Evolutionary conservation across 1,284 basidiomycete species (phyloP), one percentile per base, ranked within the genome.

Genomic region (Peniophora sp.): DNA sequence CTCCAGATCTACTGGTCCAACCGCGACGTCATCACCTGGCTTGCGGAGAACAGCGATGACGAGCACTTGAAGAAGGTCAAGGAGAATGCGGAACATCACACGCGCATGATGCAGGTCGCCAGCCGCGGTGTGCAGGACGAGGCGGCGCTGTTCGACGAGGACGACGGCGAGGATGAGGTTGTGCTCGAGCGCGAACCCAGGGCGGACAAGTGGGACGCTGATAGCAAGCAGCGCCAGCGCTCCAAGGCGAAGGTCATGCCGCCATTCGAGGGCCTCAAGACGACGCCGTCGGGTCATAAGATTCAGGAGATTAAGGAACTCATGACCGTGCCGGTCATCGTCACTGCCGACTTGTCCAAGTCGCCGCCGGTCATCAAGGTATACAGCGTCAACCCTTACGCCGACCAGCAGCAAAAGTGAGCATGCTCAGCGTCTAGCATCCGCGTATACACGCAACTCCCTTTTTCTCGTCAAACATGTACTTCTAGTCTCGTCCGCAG

Each of bases 331-430:
- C 93, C 92, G 50, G 88, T 94, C 60, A 93, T 96, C 62, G 83
- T 97, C 57, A 93, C 92, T 36, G 91, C 92, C 35, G 93, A 97
- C 66, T 70, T 96, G 60, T 92, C 89, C 57, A 95, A 94, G 79
- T 92, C 88, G 58, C 93, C 93, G 49, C 93, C 93, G 9, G 92
- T 96, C 57, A 87, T 95, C 73, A 92, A 92, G 68, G 92, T 94
- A 51, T 91, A 90, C 73, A 89, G 87, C 60, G 88, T 91, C 58
- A 91, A 91, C 62, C 88, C 88, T 12, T 91, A 88, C 66, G 83
- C 88, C 36, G 74, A 74, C 53, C 64, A 51, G 39, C 6, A 32
- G 27, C 47, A 48, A 24, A 34, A 49, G 27, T 50, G 47, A 47
- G 50, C 47, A 32, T 42, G 37, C 18, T 44, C 24, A 18, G 18